Evolutionary conservation across 2,329 filamentous ascomycete species (phyloP), one percentile per base, ranked within the genome.

Genomic region (Paraphoma sp.): DNA sequence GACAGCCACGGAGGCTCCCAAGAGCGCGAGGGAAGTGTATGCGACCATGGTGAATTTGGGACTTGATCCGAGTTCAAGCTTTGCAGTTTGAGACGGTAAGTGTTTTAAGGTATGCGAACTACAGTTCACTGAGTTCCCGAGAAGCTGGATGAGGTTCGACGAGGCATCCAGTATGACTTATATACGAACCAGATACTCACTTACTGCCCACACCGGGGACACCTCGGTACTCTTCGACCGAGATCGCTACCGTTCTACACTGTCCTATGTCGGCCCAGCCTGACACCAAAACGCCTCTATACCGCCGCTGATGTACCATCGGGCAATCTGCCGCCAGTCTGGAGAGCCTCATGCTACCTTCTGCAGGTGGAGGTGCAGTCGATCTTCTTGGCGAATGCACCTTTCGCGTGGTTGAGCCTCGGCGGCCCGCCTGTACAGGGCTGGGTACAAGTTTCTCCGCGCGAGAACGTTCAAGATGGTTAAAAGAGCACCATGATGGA

Each of bases 401-500:
- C 23, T 53, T 17, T 47, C 43, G 55, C 49, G 50, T 64, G 23
- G 57, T 61, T 57, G 55, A 63, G 59, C 38, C 60, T 60, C 53
- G 59, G 61, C 53, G 41, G 28, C 29, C 28, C 36, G 17, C 31
- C 50, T 23, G 51, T 51, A 23, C 55, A 48, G 60, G 57, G 45
- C 54, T 62, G 56, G 43, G 12, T 33, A 43, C 45, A 55, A 47
- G 29, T 56, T 53, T 52, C 47, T 58, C 60, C 54, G 55, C 48
- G 57, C 29, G 18, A 44, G 10, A 28, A 18, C 40, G 38, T 45
- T 29, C 45, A 53, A 31, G 23, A 14, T 42, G 31, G 54, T 41
- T 40, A 12, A 40, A 43, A 49, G 56, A 72, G 70, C 58, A 74
- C 71, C 69, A 33, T 74, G 70, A 68, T 74, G 71, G 68, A 40